Evolutionary conservation across 345 rosid species (phyloP), one percentile per base, ranked within the genome.

Genomic region (Linum tenue): DNA sequence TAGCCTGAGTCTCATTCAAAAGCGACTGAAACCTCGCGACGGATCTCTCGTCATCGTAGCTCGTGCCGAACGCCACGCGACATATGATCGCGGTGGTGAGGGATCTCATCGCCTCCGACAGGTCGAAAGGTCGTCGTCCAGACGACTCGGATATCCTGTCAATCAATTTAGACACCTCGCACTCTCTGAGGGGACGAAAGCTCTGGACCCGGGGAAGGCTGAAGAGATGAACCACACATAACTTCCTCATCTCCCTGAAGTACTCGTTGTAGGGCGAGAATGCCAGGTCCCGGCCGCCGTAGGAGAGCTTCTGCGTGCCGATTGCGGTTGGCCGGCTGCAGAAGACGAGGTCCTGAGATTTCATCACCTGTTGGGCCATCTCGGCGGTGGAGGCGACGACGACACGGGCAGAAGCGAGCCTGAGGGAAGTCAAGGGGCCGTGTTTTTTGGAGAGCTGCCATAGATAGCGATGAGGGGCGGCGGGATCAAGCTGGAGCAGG

Each of bases 371-470:
- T 75, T 61, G 68, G 2, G 80, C 86, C 60, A 70, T 62, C 62
- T 75, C 65, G 2, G 85, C 78, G 0, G 90, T 80, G 40, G 86
- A 83, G 60, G 83, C 70, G 35, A 85, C 63, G 0, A 83, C 11
- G 5, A 75, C 42, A 35, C 79, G 73, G 40, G 59, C 65, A 12
- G 3, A 59, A 7, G 84, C 90, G 6, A 85, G 72, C 14, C 69
- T 65, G 31, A 83, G n/a, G 40, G 71, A 74, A 79, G 83, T 65
- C 9, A 87, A 74, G 9, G 88, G 75, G 55, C 86, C 89, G 60
- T 80, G 75, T 59, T 77, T 78, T 37, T 72, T 62, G 5, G 90
- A 85, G 10, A 87, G 81, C 0, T 69, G 62, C 75, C 80, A 70
- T 22, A 87, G 60, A 59, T 67, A 59, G 2, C 5, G 59, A 62